Percentiles rank a stretch among this genome's conserved stretches.
phyloP scores from a whole-genome alignment of 73 alveolate species.

The Effrenium voratum region DNA sequence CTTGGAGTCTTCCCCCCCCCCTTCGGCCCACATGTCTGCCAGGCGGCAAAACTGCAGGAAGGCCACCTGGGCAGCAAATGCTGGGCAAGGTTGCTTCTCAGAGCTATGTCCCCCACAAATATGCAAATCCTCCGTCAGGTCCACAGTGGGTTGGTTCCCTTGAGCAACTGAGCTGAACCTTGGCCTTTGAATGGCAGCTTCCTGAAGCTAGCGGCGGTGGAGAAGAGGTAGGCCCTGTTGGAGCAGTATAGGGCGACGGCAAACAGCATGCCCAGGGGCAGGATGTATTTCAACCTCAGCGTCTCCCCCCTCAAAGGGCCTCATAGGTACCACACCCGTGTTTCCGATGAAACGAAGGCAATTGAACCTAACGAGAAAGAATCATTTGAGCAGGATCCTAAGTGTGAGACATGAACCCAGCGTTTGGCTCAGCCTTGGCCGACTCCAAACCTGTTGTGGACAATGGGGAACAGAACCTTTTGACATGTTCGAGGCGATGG shows the following conservation, averaged over 20 bases:
- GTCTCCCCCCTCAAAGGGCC: too few species aligned
- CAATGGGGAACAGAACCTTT: background rate
- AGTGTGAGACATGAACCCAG: too few species aligned
- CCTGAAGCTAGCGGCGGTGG: too few species aligned
- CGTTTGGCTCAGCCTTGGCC: too few species aligned
- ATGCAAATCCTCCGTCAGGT: background rate
- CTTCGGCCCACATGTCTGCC: too few species aligned
- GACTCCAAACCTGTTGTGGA: conserved; percentile 3
- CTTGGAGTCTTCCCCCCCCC: too few species aligned
- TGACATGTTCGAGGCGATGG: background rate
- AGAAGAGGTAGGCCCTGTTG: conserved; percentile 61
- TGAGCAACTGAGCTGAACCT: background rate
- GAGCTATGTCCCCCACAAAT: background rate
- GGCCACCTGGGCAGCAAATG: too few species aligned
- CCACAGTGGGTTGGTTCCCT: background rate
- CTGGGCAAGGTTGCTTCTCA: background rate
- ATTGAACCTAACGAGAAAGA: too few species aligned
- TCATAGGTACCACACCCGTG: too few species aligned
- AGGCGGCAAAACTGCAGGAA: conserved; percentile 50
- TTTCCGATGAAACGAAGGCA: too few species aligned
- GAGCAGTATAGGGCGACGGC: conserved; percentile 67
- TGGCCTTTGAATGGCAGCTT: too few species aligned
- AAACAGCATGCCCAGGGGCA: conserved; percentile 78
- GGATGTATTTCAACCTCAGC: conserved; percentile 35
- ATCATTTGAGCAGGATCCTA: too few species aligned